Evolutionary conservation across 2,329 filamentous ascomycete species (phyloP).

Genomic region (Didymella glomerata): DNA sequence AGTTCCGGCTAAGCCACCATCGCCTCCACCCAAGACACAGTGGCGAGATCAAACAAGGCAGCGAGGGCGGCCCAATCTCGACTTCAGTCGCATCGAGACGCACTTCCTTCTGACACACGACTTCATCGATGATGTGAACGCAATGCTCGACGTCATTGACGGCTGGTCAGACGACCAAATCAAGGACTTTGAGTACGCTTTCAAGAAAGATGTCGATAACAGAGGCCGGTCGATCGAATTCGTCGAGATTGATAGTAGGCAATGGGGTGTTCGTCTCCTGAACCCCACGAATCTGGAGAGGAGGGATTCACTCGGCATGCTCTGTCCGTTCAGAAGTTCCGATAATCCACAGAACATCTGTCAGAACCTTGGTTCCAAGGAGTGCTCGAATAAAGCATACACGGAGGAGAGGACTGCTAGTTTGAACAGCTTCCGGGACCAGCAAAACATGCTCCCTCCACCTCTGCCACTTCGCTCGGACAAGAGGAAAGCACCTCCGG

Average conservation of each 20-base stretch:
- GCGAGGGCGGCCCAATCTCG: slow-evolving; percentile 2
- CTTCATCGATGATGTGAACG: slow-evolving; percentile 24
- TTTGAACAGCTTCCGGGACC: slow-evolving; percentile 4
- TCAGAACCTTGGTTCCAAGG: neutral
- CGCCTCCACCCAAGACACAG: neutral
- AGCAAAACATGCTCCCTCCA: neutral
- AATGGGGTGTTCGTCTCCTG: slow-evolving; percentile 12
- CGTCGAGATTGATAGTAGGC: neutral
- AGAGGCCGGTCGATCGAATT: neutral
- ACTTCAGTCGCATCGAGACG: slow-evolving; percentile 15
- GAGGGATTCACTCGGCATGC: neutral
- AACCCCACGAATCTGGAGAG: neutral
- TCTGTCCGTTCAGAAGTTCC: neutral
- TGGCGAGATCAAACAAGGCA: slow-evolving; percentile 11
- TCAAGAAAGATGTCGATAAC: slow-evolving; percentile 13
- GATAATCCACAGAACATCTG: slow-evolving; percentile 4
- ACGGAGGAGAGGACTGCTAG: neutral
- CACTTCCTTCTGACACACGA: slow-evolving; percentile 14
- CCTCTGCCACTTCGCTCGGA: neutral
- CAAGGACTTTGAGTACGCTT: slow-evolving; percentile 10
- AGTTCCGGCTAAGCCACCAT: neutral
- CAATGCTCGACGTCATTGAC: slow-evolving; percentile 20
- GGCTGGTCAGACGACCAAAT: slow-evolving; percentile 7
- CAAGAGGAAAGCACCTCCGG: neutral
- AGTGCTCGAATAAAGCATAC: slow-evolving; percentile 5